Evolutionary conservation across 2,329 filamentous ascomycete genomes (phyloP).

Genomic region (Cladophialophora psammophila): DNA sequence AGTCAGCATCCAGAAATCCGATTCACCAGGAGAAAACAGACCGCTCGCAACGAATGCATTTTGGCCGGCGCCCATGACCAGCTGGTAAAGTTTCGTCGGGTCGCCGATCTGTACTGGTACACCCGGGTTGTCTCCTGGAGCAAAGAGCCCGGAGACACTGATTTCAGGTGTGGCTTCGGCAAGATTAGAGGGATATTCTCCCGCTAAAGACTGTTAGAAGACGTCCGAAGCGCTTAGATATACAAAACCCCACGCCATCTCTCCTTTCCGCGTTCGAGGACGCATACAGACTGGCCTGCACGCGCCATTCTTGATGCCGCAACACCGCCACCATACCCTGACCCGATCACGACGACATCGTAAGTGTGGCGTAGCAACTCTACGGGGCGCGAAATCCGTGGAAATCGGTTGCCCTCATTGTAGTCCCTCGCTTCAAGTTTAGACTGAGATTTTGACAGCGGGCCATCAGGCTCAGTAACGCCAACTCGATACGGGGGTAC

Average conservation of each 20-base stretch:
- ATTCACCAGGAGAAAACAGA: not conserved
- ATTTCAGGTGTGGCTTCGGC: constrained; percentile 40
- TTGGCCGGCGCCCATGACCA: constrained; percentile 43
- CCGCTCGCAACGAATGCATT: constrained; percentile 44
- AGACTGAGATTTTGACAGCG: constrained; percentile 16
- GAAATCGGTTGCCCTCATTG: constrained; percentile 10
- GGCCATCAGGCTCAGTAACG: constrained; percentile 15
- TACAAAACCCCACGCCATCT: constrained; percentile 11
- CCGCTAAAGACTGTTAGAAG: constrained; percentile 29
- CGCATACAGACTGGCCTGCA: constrained; percentile 42
- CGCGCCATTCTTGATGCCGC: constrained; percentile 21
- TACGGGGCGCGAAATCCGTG: constrained; percentile 17
- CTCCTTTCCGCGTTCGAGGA: constrained; percentile 39
- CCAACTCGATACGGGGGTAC: constrained; percentile 19
- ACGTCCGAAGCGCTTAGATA: not conserved
- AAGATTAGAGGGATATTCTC: constrained; percentile 44
- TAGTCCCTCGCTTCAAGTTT: constrained; percentile 23
- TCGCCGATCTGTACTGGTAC: constrained; percentile 31
- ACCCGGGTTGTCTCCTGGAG: constrained; percentile 9
- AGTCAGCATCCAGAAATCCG: not conserved
- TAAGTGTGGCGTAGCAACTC: constrained; percentile 10
- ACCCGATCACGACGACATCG: constrained; percentile 24
- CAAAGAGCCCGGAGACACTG: constrained; percentile 38
- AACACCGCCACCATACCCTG: constrained; percentile 23
- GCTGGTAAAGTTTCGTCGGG: constrained; percentile 43